phyloP scores from a whole-genome alignment of 129 eudicot species.

The Oenanthe sinensis region DNA sequence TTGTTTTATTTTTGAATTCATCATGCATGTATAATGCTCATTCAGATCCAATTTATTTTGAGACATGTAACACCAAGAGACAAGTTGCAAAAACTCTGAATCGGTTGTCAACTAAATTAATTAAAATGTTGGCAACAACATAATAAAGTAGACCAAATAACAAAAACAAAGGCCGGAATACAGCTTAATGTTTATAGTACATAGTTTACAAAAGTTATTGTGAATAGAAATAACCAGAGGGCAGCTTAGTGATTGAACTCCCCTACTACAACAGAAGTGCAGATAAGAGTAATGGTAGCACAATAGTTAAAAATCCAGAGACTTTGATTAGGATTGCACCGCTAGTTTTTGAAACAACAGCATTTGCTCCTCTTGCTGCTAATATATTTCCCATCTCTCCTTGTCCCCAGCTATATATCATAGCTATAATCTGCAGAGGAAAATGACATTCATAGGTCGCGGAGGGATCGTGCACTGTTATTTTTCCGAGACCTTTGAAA shows the following conservation, averaged over 20 bases:
- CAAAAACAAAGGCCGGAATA: background rate
- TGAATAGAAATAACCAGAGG: background rate
- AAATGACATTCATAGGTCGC: background rate
- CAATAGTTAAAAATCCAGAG: background rate
- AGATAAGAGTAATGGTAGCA: background rate
- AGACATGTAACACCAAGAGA: too few relatives aligned
- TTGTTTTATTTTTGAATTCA: too few relatives aligned
- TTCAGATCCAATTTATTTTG: too few relatives aligned
- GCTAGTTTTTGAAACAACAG: background rate
- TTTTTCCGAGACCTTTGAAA: background rate
- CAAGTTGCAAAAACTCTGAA: background rate
- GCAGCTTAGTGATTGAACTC: background rate
- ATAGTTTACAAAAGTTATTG: background rate
- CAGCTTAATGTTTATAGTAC: background rate
- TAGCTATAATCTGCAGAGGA: slow-evolving; percentile 2
- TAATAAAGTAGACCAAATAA: background rate
- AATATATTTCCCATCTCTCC: slow-evolving; percentile 6
- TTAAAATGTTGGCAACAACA: background rate
- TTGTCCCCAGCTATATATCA: background rate
- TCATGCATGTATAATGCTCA: too few relatives aligned
- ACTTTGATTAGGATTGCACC: background rate
- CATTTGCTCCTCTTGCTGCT: slow-evolving; percentile 10
- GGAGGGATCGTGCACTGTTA: background rate
- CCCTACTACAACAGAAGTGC: background rate
- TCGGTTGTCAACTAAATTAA: background rate